phyloP scores from a whole-genome alignment of 2,329 filamentous ascomycete species.

The Stemphylium vesicarium region DNA sequence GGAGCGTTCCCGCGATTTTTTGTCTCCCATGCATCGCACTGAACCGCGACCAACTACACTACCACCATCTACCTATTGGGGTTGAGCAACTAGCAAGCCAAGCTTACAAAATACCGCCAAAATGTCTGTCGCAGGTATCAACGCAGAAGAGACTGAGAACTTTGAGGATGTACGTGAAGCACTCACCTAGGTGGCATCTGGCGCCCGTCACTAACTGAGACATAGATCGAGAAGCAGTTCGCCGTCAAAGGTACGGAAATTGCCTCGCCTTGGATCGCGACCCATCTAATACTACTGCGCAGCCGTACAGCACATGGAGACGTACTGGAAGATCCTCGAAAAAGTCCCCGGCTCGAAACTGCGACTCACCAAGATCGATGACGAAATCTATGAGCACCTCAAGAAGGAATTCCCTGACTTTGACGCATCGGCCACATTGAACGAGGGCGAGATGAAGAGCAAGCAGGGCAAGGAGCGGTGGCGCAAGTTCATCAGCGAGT shows the following conservation, averaged over 20 bases:
- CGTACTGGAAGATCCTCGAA: constrained; percentile 96
- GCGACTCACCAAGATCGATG: constrained; percentile 90
- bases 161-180: constrained; percentile 66
- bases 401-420: constrained; percentile 90
- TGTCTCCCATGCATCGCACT: constrained; percentile 8
- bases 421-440: constrained; percentile 77
- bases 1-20: constrained; percentile 34
- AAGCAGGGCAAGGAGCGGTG: constrained; percentile 92
- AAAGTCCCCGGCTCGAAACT: constrained; percentile 86
- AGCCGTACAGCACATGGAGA: constrained; percentile 94
- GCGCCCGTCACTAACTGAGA: constrained; percentile 31
- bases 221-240: constrained; percentile 97
- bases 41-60: neutral
- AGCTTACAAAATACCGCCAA: constrained; percentile 6
- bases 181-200: neutral
- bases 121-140: constrained; percentile 45
- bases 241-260: constrained; percentile 79
- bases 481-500: constrained; percentile 91
- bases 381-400: constrained; percentile 92
- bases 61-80: neutral
- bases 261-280: neutral
- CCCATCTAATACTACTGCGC: constrained; percentile 25
- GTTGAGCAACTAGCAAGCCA: neutral
- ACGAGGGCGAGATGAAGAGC: constrained; percentile 98
- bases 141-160: constrained; percentile 69